These are phyloP conservation scores for Zymoseptoria ardabiliae DNA, from an alignment of 2,329 filamentous ascomycete genomes.

Conservation along the genomic window DNA sequence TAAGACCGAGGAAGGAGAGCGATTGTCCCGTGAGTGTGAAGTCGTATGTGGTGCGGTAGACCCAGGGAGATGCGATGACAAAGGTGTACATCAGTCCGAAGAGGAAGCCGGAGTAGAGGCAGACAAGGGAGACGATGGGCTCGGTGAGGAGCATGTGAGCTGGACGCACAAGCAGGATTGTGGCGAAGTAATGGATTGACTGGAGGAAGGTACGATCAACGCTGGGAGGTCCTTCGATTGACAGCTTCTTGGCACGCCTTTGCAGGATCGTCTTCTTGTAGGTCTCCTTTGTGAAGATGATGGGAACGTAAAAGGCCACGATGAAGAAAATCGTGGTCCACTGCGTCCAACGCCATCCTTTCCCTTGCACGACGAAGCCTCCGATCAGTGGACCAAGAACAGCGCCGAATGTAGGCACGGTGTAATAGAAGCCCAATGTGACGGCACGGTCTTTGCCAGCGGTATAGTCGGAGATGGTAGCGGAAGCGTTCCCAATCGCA, in stretches of 20 bases:
- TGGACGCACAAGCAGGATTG: constrained; percentile 19
- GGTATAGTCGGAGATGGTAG: constrained; percentile 29
- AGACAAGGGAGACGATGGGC: constrained; percentile 34
- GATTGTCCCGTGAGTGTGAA: constrained; percentile 25
- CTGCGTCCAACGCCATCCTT: constrained; percentile 30
- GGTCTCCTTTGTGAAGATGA: constrained; percentile 24
- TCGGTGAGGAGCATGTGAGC: constrained; percentile 34
- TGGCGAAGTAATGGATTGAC: constrained; percentile 17
- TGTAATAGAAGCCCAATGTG: constrained; percentile 24
- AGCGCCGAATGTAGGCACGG: constrained; percentile 24
- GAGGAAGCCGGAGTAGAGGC: constrained; percentile 33
- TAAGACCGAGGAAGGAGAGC: constrained; percentile 25
- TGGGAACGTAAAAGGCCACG: constrained; percentile 24
- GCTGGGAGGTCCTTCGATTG: constrained; percentile 16
- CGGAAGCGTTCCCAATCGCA: constrained; percentile 25
- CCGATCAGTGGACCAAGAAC: constrained; percentile 36
- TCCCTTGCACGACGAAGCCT: constrained; percentile 23
- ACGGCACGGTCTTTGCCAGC: constrained; percentile 22
- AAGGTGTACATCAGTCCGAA: constrained; percentile 38
- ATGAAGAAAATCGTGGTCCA: constrained; percentile 27
- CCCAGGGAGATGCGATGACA: constrained; percentile 32
- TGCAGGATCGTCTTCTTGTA: constrained; percentile 30
- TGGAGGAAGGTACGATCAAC: constrained; percentile 6
- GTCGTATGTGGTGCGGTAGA: constrained; percentile 23
- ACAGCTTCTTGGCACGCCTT: constrained; percentile 21